Base-by-base conservation (phyloP, 805 yeast species). In the Metschnikowia kofuensis region DNA sequence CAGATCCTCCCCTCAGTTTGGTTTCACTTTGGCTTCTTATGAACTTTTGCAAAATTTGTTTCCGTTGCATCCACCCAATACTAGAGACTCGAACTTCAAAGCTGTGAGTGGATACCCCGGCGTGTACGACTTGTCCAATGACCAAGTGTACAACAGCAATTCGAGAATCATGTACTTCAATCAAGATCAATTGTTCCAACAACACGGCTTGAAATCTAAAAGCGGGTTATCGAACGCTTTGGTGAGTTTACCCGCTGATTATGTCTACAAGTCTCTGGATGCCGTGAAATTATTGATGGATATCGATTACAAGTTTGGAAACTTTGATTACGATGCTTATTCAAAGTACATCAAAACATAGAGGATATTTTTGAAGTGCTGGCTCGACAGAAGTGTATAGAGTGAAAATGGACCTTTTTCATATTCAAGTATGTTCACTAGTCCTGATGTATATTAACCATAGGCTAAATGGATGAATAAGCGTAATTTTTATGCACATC, bases 1-100 rank as follows among this genome's bases (percentile, higher is more conserved):
- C 62, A 81, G 98, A 70, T 91, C 97, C 6, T 90, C 97, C 1
- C 99, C 99, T 7, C 99, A 92, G 69, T 92, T 92, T 67, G 99
- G 98, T 47, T 91, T 91, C 71, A 92, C 99, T 6, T 78, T 92
- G 61, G 98, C 98, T n/a, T 91, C 96, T 27, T 92, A 94, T 70
- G 99, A 92, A 69, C 68, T 94, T 32, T 83, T 92, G 68, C 96
- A 92, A 66, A 80, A 77, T 42, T 61, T 84, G 60, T 74, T 89
- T 69, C 96, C 97, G 41, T 78, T 86, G 55, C 83, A 74, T 68
- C 77, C 78, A 36, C 74, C 77, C 38, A 64, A 67, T 50, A 71
- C 77, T 44, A 67, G 62, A 45, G 73, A 68, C 43, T 72, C 77
- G 29, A 72, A 69, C 57, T 74, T 72, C 56, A 74, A 71, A 54